phyloP scores from a whole-genome alignment of 176 grass and related monocot species.

The Areca catechu region DNA sequence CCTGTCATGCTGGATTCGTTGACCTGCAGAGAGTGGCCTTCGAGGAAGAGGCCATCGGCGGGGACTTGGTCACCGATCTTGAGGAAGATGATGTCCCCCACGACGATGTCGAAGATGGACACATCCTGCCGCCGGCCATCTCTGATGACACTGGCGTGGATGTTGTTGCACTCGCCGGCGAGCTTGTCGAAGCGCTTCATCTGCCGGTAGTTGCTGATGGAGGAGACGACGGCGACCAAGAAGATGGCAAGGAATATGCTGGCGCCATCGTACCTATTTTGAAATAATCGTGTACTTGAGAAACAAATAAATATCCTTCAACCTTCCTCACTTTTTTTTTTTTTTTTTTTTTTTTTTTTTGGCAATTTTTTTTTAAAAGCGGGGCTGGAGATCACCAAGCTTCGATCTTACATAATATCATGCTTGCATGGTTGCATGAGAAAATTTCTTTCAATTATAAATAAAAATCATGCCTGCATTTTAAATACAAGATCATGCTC shows the following conservation, averaged over 20 bases:
- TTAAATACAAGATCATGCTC: no score
- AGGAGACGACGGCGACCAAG: constrained; percentile 2
- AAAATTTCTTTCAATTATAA: no score
- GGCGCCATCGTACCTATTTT: constrained; percentile 4
- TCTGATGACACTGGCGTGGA: constrained; percentile 3
- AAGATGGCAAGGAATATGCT: constrained; percentile 12
- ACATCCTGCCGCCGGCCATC: not conserved
- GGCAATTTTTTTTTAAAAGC: no score
- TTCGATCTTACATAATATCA: no score
- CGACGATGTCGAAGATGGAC: constrained; percentile 5
- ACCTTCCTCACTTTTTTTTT: no score
- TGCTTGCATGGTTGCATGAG: no score
- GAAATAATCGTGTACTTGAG: no score
- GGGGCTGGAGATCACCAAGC: no score
- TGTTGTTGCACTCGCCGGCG: not conserved
- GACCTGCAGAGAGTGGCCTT: constrained; percentile 20
- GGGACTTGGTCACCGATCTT: constrained; percentile 14
- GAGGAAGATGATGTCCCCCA: not conserved
- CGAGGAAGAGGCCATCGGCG: constrained; percentile 5
- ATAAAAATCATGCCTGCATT: no score
- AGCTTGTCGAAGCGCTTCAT: constrained; percentile 4
- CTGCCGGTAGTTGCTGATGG: constrained; percentile 13
- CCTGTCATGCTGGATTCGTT: constrained; percentile 93
- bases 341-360: no score
- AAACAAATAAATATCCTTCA: no score